phyloP scores from a whole-genome alignment of 306 rosid genomes.

The Dryas octopetala region DNA sequence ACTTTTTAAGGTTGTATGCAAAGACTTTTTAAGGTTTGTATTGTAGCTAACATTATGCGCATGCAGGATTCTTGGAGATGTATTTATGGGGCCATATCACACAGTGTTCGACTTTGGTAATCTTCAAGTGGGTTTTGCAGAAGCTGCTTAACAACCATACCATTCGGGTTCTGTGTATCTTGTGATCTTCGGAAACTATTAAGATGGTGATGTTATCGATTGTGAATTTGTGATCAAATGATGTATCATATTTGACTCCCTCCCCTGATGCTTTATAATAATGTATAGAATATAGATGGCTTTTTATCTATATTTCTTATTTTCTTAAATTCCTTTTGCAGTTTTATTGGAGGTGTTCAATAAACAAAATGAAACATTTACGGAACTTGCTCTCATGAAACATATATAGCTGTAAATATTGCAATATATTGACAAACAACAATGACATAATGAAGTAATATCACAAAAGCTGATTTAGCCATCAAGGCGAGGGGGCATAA shows the following conservation, averaged over 20 bases:
- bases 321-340: background rate
- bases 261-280: background rate
- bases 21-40: background rate
- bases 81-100: slow-evolving; percentile 81
- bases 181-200: background rate
- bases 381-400: no score
- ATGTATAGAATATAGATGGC: background rate
- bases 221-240: background rate
- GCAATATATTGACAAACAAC: background rate
- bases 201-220: background rate
- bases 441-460: background rate
- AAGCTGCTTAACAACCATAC: slow-evolving; percentile 45
- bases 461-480: background rate
- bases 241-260: background rate
- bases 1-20: no score
- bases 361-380: no score
- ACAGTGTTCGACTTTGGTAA: slow-evolving; percentile 74
- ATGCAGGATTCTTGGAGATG: slow-evolving; percentile 91
- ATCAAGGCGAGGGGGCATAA: background rate
- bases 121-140: slow-evolving; percentile 66
- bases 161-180: slow-evolving; percentile 1
- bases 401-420: no score
- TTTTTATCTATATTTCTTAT: background rate
- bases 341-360: background rate
- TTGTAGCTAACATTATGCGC: slow-evolving; percentile 12